A percentile compares a stretch with the other conserved stretches of the same genome.
Evolutionary conservation across 2,329 filamentous ascomycete species (phyloP).

Genomic region (Microsporum audouinii): DNA sequence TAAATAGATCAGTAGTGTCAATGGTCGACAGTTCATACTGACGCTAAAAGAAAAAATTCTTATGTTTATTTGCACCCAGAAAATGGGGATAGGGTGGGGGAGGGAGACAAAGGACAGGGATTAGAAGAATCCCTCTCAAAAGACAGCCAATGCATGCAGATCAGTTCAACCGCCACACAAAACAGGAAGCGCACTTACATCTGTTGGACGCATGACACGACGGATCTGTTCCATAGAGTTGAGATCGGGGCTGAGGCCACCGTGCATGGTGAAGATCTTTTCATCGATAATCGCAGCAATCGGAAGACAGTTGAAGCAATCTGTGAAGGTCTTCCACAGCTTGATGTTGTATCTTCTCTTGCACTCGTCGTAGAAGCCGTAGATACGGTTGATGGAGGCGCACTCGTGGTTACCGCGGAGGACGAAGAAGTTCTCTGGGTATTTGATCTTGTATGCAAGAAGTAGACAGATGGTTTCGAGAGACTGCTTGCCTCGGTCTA

Average conservation of each 20-base stretch:
- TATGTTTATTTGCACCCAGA: not conserved
- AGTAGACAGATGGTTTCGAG: slow-evolving; percentile 96
- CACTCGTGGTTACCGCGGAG: slow-evolving; percentile 98
- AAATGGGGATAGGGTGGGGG: not conserved
- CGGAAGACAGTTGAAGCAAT: slow-evolving; percentile 98
- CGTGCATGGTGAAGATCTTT: slow-evolving; percentile 99
- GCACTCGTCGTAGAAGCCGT: slow-evolving; percentile 99
- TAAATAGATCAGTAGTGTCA: slow-evolving; percentile 31
- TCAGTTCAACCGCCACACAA: slow-evolving; percentile 6
- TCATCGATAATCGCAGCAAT: slow-evolving; percentile 98
- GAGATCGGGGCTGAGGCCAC: slow-evolving; percentile 87
- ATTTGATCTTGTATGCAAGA: slow-evolving; percentile 99
- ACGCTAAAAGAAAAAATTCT: slow-evolving; percentile 13
- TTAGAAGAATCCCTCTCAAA: not conserved
- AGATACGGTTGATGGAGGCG: slow-evolving; percentile 96
- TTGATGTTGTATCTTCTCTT: slow-evolving; percentile 99
- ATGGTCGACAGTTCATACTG: slow-evolving; percentile 9
- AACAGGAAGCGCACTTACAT: slow-evolving; percentile 54
- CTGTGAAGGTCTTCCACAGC: slow-evolving; percentile 98
- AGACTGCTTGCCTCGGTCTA: slow-evolving; percentile 97
- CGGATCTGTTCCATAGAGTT: slow-evolving; percentile 99
- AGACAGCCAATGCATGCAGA: not conserved
- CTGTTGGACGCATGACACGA: slow-evolving; percentile 94
- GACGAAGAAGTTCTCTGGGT: slow-evolving; percentile 99
- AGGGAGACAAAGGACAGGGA: not conserved